These are phyloP conservation scores for Cucurbitaria berberidis DNA, from an alignment of 2,329 filamentous ascomycete genomes.

Conservation along the genomic window DNA sequence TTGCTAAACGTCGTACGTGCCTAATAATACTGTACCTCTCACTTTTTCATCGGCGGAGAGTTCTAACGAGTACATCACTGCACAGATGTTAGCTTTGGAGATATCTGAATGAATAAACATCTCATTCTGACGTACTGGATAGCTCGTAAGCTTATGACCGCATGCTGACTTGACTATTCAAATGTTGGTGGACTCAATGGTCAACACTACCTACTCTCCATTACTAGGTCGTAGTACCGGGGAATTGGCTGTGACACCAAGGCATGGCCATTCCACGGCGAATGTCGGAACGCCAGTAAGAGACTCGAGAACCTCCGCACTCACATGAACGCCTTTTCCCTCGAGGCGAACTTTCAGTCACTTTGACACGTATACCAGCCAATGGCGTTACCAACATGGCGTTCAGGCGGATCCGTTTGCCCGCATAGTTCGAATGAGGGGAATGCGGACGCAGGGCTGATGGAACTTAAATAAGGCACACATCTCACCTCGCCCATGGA, in stretches of 20 bases:
- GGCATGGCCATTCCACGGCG: constrained; percentile 5
- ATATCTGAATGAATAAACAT: too few species aligned
- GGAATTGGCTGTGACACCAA: constrained; percentile 6
- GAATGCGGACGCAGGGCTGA: constrained; percentile 10
- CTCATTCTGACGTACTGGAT: too few species aligned
- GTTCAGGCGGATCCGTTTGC: constrained; percentile 9
- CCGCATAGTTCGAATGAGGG: constrained; percentile 13
- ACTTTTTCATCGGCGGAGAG: not conserved
- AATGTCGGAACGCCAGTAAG: constrained; percentile 15
- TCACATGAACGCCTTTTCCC: constrained; percentile 8
- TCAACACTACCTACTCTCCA: too few species aligned
- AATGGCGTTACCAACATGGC: constrained; percentile 8
- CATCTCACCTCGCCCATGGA: constrained; percentile 1
- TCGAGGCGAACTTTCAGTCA: constrained; percentile 3
- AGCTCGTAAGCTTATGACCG: too few species aligned
- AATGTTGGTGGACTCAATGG: too few species aligned
- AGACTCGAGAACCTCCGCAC: not conserved
- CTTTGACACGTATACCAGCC: constrained; percentile 5
- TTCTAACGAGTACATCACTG: too few species aligned
- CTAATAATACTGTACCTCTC: too few species aligned
- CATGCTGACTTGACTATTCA: too few species aligned
- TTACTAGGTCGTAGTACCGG: constrained; percentile 17
- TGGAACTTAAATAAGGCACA: constrained; percentile 12
- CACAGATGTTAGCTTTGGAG: too few species aligned
- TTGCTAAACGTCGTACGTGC: not conserved